Conservation (phyloP, 2,329 filamentous ascomycete genomes). For the Lizonia empirigonia region DNA sequence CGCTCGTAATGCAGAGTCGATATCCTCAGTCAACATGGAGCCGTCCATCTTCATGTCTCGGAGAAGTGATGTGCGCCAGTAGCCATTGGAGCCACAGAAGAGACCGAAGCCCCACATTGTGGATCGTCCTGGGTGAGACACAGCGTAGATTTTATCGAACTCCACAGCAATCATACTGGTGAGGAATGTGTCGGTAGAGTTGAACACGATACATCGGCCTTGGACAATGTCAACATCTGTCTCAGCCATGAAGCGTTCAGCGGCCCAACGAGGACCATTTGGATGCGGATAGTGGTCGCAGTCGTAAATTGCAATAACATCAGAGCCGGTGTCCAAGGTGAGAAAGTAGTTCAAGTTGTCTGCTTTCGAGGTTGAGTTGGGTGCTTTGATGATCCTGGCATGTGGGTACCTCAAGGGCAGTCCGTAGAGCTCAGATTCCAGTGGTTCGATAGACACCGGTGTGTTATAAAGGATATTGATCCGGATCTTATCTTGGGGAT, state of each 20-base stretch:
- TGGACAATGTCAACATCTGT: conserved; percentile 55
- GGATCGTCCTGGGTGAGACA: conserved; percentile 56
- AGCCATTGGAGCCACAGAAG: conserved; percentile 58
- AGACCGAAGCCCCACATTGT: conserved; percentile 56
- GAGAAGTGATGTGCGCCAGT: conserved; percentile 54
- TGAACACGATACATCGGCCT: conserved; percentile 57
- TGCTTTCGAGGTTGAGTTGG: conserved; percentile 56
- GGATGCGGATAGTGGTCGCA: conserved; percentile 59
- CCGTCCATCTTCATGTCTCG: conserved; percentile 57
- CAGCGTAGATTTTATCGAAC: conserved; percentile 60
- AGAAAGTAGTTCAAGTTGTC: conserved; percentile 59
- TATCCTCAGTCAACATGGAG: conserved; percentile 58
- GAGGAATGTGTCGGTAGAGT: conserved; percentile 52
- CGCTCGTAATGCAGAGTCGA: conserved; percentile 56
- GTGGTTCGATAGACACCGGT: conserved; percentile 53
- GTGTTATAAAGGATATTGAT: conserved; percentile 59
- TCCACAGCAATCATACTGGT: conserved; percentile 57
- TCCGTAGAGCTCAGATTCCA: conserved; percentile 51
- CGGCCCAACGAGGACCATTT: conserved; percentile 56
- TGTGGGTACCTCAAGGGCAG: conserved; percentile 49
- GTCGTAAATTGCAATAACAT: conserved; percentile 57
- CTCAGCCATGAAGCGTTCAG: conserved; percentile 54
- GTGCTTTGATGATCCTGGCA: conserved; percentile 55
- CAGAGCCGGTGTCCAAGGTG: conserved; percentile 51
- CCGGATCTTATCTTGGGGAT: conserved; percentile 54